Evolutionary conservation across 2,329 filamentous ascomycete species (phyloP).

Genomic region (Cryoendolithus antarcticus): DNA sequence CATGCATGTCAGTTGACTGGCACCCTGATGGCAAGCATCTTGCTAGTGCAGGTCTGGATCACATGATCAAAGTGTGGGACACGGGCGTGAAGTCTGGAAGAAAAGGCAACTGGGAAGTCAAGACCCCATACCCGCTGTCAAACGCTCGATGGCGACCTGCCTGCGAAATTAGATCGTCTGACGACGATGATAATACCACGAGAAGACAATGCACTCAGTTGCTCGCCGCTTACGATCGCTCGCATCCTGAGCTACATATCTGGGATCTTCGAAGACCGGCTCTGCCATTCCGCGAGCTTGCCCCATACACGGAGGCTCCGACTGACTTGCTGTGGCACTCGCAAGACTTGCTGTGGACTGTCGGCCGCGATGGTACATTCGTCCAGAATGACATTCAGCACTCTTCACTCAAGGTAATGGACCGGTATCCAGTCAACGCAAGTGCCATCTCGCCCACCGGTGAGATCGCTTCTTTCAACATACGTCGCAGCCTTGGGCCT

Average conservation of each 20-base stretch:
- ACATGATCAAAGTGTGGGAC: constrained; percentile 52
- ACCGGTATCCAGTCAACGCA: constrained; percentile 38
- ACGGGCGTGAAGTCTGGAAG: constrained; percentile 45
- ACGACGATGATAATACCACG: constrained; percentile 37
- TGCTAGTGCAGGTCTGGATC: constrained; percentile 49
- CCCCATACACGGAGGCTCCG: constrained; percentile 41
- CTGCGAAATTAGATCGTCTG: constrained; percentile 36
- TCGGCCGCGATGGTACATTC: constrained; percentile 48
- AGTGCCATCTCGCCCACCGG: constrained; percentile 46
- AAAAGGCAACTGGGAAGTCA: constrained; percentile 46
- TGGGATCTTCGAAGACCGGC: constrained; percentile 53
- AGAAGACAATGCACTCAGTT: constrained; percentile 48
- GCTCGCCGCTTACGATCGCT: constrained; percentile 49
- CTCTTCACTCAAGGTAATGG: constrained; percentile 42
- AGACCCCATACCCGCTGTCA: constrained; percentile 48
- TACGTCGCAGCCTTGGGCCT: background rate
- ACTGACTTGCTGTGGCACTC: constrained; percentile 53
- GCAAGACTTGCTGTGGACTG: constrained; percentile 52
- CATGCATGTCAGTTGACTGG: constrained; percentile 53
- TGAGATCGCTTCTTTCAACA: constrained; percentile 29
- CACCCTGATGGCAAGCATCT: constrained; percentile 55
- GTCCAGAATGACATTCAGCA: constrained; percentile 51
- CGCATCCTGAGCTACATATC: constrained; percentile 48
- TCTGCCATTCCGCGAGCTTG: constrained; percentile 50
- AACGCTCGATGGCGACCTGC: constrained; percentile 52